Conservation (phyloP, 768 basidiomycete genomes). For the Omphalotus guepiniiformis region DNA sequence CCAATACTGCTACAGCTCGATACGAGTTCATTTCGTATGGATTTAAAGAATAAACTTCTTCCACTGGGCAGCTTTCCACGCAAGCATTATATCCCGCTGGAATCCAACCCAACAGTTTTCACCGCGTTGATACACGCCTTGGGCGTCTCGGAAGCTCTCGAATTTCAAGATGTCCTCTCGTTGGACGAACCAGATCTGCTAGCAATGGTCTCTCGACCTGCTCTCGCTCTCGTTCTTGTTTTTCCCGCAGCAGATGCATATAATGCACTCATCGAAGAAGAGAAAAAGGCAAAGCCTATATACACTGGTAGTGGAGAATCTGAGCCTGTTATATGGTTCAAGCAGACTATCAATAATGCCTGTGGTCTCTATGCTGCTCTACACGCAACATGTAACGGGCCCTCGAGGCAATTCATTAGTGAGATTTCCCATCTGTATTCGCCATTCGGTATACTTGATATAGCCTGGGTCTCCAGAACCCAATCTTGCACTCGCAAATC, state of each 20-base stretch:
- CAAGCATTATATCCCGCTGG: slow-evolving; percentile 31
- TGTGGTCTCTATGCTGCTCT: slow-evolving; percentile 34
- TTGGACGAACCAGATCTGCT: slow-evolving; percentile 29
- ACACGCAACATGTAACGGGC: slow-evolving; percentile 29
- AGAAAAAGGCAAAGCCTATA: slow-evolving; percentile 19
- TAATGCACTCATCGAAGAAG: slow-evolving; percentile 12
- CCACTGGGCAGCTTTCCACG: slow-evolving; percentile 8
- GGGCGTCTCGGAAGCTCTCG: slow-evolving; percentile 21
- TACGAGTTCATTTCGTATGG: no score
- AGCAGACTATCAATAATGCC: slow-evolving; percentile 34
- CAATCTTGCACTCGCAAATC: slow-evolving; percentile 19
- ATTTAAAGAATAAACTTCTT: no score
- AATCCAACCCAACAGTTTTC: slow-evolving; percentile 34
- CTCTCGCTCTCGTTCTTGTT: slow-evolving; percentile 27
- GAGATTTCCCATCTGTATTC: neutral
- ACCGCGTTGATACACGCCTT: slow-evolving; percentile 28
- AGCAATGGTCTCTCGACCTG: slow-evolving; percentile 27
- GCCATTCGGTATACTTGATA: neutral
- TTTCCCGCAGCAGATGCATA: slow-evolving; percentile 24
- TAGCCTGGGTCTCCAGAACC: neutral
- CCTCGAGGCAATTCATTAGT: slow-evolving; percentile 22
- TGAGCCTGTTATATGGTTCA: slow-evolving; percentile 32
- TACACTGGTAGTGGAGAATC: slow-evolving; percentile 26
- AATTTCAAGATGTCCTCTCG: slow-evolving; percentile 31
- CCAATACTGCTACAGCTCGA: no score